Percentiles rank a stretch among this genome's conserved stretches.
These are phyloP conservation scores for Boehmeria nivea DNA, from an alignment of 306 rosid genomes.

Conservation along the genomic window DNA sequence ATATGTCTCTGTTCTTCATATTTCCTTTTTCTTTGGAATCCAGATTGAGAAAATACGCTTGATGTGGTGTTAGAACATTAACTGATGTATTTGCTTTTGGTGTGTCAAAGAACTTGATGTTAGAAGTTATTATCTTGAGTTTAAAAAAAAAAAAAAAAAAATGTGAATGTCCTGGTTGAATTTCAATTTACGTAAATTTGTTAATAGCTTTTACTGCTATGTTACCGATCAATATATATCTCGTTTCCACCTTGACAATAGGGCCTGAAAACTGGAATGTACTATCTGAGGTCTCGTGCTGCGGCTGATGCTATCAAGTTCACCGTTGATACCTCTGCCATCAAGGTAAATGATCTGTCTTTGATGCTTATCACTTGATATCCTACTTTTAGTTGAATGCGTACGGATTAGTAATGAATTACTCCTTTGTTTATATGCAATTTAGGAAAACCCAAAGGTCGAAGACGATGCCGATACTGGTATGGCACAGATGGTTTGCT, in stretches of 20 bases:
- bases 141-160: too few relatives aligned
- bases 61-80: too few relatives aligned
- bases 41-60: too few relatives aligned
- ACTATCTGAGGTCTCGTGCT: slow-evolving; percentile 72
- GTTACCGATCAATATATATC: too few relatives aligned
- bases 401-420: background rate
- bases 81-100: too few relatives aligned
- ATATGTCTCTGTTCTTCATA: background rate
- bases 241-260: too few relatives aligned
- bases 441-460: slow-evolving; percentile 42
- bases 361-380: background rate
- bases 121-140: too few relatives aligned
- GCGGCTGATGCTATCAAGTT: slow-evolving; percentile 91
- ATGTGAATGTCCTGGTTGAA: too few relatives aligned
- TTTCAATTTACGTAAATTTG: too few relatives aligned
- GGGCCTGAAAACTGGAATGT: slow-evolving; percentile 95
- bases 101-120: too few relatives aligned
- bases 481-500: slow-evolving; percentile 88
- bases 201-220: too few relatives aligned
- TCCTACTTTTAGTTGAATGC: background rate
- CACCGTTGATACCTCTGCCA: slow-evolving; percentile 64
- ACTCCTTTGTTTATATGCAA: slow-evolving; percentile 1
- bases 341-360: slow-evolving; percentile 33
- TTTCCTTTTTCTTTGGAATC: too few relatives aligned
- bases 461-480: slow-evolving; percentile 46